These are phyloP conservation scores for Ceratobasidium sp. DNA, from an alignment of 1,284 basidiomycete genomes.

Conservation along the genomic window DNA sequence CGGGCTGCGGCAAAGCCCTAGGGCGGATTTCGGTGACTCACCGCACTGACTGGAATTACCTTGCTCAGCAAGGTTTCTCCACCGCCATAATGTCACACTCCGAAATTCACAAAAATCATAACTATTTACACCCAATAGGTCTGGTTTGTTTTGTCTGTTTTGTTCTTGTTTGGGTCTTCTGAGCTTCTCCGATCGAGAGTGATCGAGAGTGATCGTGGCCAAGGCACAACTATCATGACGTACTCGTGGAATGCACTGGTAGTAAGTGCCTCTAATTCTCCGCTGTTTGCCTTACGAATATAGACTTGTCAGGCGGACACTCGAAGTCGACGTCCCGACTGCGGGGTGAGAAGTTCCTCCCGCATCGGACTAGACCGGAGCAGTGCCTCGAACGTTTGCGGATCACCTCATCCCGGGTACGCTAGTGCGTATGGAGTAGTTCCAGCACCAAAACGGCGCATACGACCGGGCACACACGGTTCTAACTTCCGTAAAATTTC, in stretches of 20 bases:
- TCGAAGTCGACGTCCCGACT: too few relatives aligned
- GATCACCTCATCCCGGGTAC: not conserved
- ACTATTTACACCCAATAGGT: too few relatives aligned
- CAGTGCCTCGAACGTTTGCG: slow-evolving; percentile 1
- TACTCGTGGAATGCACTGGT: not conserved
- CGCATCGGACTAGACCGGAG: slow-evolving; percentile 8
- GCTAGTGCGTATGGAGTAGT: slow-evolving; percentile 12
- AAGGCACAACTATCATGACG: slow-evolving; percentile 18
- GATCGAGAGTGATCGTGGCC: slow-evolving; percentile 23
- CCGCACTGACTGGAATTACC: too few relatives aligned
- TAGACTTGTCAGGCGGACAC: too few relatives aligned
- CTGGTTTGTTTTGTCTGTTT: too few relatives aligned
- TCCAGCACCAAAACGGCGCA: not conserved
- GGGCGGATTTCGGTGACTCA: too few relatives aligned
- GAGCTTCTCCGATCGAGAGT: slow-evolving; percentile 1
- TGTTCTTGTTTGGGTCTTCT: not conserved
- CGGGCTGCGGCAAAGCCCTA: too few relatives aligned
- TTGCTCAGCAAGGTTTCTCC: too few relatives aligned
- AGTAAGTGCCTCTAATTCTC: not conserved
- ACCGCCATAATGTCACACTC: too few relatives aligned
- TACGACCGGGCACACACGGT: not conserved
- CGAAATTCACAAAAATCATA: too few relatives aligned
- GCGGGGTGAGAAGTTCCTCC: slow-evolving; percentile 11
- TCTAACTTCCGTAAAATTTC: not conserved
- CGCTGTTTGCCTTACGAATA: not conserved